Evolutionary conservation across 1,139 yeast species (phyloP).

Genomic region (Hemisphaericaspora lyxosophila): DNA sequence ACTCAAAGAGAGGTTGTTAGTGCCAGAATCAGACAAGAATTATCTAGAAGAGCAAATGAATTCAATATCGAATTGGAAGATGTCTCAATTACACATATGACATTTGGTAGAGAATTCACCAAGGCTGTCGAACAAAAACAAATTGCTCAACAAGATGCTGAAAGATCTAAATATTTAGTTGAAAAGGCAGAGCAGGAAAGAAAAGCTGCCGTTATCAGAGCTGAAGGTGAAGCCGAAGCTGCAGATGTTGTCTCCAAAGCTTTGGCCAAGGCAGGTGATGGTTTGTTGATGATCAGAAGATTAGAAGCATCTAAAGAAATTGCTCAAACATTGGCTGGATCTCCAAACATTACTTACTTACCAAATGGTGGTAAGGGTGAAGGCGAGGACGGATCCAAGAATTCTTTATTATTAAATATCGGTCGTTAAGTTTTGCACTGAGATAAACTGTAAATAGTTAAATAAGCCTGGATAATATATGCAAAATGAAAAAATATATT

Average conservation of each 20-base stretch:
- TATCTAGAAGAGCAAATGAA: conserved; percentile 80
- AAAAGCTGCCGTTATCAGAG: conserved; percentile 91
- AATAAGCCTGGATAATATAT: too few relatives aligned
- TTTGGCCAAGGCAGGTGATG: conserved; percentile 92
- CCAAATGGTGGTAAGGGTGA: conserved; percentile 54
- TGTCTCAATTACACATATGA: conserved; percentile 97
- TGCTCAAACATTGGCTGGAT: conserved; percentile 79
- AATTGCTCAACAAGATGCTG: conserved; percentile 99
- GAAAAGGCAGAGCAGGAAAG: conserved; percentile 98
- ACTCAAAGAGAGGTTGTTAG: conserved; percentile 97
- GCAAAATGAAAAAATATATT: too few relatives aligned
- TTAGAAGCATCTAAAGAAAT: conserved; percentile 96
- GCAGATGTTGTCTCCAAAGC: conserved; percentile 96
- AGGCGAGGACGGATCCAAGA: conserved; percentile 29
- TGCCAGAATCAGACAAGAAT: conserved; percentile 83
- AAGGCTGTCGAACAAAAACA: conserved; percentile 99
- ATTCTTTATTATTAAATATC: conserved; percentile 42
- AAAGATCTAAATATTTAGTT: conserved; percentile 90
- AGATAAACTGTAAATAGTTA: conserved; percentile 11
- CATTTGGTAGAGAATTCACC: conserved; percentile 95
- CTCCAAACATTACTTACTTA: conserved; percentile 88
- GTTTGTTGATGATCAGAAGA: conserved; percentile 88
- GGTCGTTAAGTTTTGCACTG: too few relatives aligned
- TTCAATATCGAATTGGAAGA: conserved; percentile 92
- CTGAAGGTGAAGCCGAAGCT: conserved; percentile 99